These are phyloP conservation scores for Fraxinus paxiana DNA, from an alignment of 305 asterid species.

Conservation along the genomic window DNA sequence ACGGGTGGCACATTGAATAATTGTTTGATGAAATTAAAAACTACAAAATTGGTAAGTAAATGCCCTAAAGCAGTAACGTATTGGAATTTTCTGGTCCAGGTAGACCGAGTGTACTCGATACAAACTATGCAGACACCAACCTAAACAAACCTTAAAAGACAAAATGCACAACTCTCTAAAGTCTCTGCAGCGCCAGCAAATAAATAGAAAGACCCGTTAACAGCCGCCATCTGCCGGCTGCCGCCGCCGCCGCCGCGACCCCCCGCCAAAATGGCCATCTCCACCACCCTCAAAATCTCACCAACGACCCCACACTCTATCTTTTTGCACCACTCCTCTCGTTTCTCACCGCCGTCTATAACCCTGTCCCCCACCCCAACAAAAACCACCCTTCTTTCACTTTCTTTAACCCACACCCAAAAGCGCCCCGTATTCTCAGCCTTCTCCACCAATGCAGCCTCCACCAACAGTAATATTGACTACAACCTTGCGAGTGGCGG, in stretches of 20 bases:
- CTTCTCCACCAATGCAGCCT: slow-evolving; percentile 29
- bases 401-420: slow-evolving; percentile 11
- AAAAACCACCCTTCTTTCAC: slow-evolving; percentile 19
- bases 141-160: background rate
- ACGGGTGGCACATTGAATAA: background rate
- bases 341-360: slow-evolving; percentile 5
- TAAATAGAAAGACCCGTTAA: background rate
- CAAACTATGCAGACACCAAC: background rate
- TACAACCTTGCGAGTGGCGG: slow-evolving; percentile 32
- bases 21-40: background rate
- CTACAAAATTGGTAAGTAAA: background rate
- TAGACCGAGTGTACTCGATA: background rate
- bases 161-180: background rate
- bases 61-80: background rate
- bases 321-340: slow-evolving; percentile 9
- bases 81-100: background rate
- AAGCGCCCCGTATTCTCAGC: slow-evolving; percentile 20
- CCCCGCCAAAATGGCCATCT: slow-evolving; percentile 44
- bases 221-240: background rate
- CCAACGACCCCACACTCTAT: slow-evolving; percentile 24
- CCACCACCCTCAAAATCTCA: slow-evolving; percentile 38
- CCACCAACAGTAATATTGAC: slow-evolving; percentile 24
- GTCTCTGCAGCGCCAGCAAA: background rate
- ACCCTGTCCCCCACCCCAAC: slow-evolving; percentile 25
- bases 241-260: background rate